Base-by-base conservation (phyloP, 345 rosid species). In the Sonneratia alba region DNA sequence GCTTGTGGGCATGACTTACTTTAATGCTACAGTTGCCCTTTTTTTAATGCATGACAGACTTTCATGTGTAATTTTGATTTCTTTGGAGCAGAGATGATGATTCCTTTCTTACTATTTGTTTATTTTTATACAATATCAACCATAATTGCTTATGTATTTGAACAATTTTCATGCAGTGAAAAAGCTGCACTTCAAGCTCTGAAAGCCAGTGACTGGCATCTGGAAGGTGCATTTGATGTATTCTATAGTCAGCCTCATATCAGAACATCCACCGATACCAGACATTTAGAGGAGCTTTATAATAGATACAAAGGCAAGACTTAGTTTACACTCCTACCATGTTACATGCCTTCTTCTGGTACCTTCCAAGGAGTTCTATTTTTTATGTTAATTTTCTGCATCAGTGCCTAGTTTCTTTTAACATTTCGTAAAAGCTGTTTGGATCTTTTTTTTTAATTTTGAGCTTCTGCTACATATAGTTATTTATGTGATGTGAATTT, bases 211-310 rank as follows among this genome's bases (percentile, higher is more conserved):
- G 97, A 95, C 66, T 95, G 99, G 99, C 89, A 90, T 74, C 89
- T 92, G 40, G 99, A 95, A 83, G 96, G 90, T 32, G 98, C 99
- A 21, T 86, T 95, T 85, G 98, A 95, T 85, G 76, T 85, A 69
- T 92, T 92, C 85, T 95, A 89, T 78, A 87, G 87, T 77, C 97
- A 89, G 73, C 90, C 98, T 43, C 99, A 95, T 53, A 73, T 83
- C 66, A 87, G 81, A 89, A 84, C 85, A 76, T 80, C 71, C 66
- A 82, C 93, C 45, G 97, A 94, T 79, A 75, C 86, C 21, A 87
- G 88, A 84, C 88, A 86, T 80, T 82, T 92, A 87, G 99, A 94
- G 83, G 97, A 92, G 86, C 91, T 94, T 78, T 94, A 90, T 80
- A 83, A 85, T 71, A 86, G 89, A 90, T 94, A 92, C 74, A 92